Evolutionary conservation across 495 filamentous ascomycete species (phyloP), one percentile per base, ranked within the genome.

Genomic region (Penicillium bialowiezense): DNA sequence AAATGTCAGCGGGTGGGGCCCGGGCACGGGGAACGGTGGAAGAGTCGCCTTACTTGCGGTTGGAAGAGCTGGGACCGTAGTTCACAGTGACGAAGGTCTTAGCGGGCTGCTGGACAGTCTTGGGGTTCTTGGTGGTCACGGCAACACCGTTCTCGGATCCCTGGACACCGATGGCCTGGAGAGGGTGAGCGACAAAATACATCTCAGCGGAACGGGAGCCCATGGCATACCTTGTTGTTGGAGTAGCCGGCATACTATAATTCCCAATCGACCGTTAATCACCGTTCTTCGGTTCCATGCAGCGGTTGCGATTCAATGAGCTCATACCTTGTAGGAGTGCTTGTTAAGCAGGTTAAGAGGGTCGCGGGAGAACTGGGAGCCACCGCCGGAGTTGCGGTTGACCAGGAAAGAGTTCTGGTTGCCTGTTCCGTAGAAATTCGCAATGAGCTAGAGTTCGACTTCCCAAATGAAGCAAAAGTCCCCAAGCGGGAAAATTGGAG

Each of bases 311-410:
- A 29, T 19, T n/a, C 19, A 24, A 44, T 34, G 12, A 7, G 23
- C 23, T 20, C 60, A 32, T 77, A 93, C 90, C 87, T 95, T 98
- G 78, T 89, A 88, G 41, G 80, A 84, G 72, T 96, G 86, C 70
- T 87, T 76, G 84, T 97, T 97, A 62, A 74, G 75, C 62, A 97
- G 69, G 78, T 97, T 98, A 55, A 96, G 73, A 56, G 90, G 87
- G 67, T 98, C 95, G 41, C 86, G 87, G 53, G 93, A 97, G 81
- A 98, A 91, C 72, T 85, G 87, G 56, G 85, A 75, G 62, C 87
- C 85, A 59, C 87, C 89, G 54, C 75, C 77, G 50, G 69, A 64
- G 69, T 83, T 89, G 70, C 90, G 84, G 84, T 96, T 95, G 59
- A 92, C 88, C 69, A 97, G 83, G 80, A 77, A 93, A 66, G 88